Evolutionary conservation across 2,329 filamentous ascomycete species (phyloP), one percentile per base, ranked within the genome.

Genomic region (Alternaria ethzedia): DNA sequence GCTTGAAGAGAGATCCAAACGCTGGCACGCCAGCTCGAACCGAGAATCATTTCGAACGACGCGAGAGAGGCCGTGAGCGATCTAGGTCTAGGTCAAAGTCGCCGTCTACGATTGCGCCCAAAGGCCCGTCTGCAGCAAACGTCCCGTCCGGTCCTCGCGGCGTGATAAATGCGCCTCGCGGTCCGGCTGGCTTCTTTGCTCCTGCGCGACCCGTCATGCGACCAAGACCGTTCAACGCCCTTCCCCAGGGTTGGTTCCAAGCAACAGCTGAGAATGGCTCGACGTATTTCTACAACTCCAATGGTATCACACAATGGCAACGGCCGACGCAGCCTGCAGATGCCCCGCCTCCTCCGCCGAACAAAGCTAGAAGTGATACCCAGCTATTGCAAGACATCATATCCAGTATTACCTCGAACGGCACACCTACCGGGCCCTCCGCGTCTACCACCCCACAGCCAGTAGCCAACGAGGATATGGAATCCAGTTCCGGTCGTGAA

Each of bases 211-310:
- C 84, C 21, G 78, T 81, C 25, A 65, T 65, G 36, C 76, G 78
- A 47, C 85, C 83, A n/a, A 87, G 89, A 57, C 88, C 86, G 44
- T 87, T 82, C 73, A 82, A 78, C 54, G 83, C 87, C 17, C 84
- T 97, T 12, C 94, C 95, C 6, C 79, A 86, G n/a, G 95, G 94
- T 41, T 98, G 95, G 95, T 96, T 91, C 75, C 84, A 90, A 54
- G 89, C 93, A 21, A 89, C 87, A 45, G 90, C 73, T 17, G 74
- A 85, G 26, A 87, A 88, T 51, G 93, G 94, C 1, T 88, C 88
- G 58, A 88, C 87, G 15, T 97, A 98, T 79, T 98, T 94, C 79
- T 98, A 97, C 79, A 93, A 90, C 65, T 86, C 85, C 36, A 65
- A 70, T 8, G 94, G 94, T 20, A 85, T 86, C 54, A 94, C 92